Conservation (phyloP, 495 filamentous ascomycete species). For the Lasiosphaeriaceae sp. region DNA sequence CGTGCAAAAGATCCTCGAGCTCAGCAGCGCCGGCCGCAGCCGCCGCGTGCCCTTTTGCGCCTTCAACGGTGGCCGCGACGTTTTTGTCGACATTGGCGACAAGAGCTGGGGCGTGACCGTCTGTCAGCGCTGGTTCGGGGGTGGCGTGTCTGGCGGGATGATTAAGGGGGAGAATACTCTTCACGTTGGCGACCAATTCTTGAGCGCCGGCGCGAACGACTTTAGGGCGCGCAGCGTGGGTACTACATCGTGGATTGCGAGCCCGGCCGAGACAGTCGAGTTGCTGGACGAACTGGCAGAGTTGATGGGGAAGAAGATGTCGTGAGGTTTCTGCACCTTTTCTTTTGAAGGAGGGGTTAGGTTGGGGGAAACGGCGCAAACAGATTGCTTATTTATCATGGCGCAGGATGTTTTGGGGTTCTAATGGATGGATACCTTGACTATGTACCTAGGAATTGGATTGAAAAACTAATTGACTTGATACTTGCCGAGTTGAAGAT, state of each 20-base stretch:
- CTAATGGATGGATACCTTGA: too few species aligned
- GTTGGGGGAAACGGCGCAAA: background rate
- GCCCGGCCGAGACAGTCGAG: slow-evolving; percentile 80
- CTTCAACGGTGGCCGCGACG: slow-evolving; percentile 95
- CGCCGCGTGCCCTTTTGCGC: slow-evolving; percentile 84
- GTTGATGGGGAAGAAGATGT: slow-evolving; percentile 48
- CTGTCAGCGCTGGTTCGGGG: slow-evolving; percentile 88
- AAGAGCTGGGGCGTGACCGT: slow-evolving; percentile 92
- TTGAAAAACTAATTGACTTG: too few species aligned
- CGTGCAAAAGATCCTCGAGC: slow-evolving; percentile 85
- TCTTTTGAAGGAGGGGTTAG: too few species aligned
- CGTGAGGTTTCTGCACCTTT: too few species aligned
- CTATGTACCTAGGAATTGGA: too few species aligned
- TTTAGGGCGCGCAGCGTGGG: slow-evolving; percentile 77
- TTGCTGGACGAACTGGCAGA: slow-evolving; percentile 77
- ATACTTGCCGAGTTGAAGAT: too few species aligned
- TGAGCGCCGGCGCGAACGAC: slow-evolving; percentile 93
- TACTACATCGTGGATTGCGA: slow-evolving; percentile 85
- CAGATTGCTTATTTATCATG: too few species aligned
- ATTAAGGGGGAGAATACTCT: slow-evolving; percentile 57
- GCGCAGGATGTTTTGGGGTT: too few species aligned
- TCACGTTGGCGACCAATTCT: slow-evolving; percentile 93
- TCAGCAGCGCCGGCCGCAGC: slow-evolving; percentile 51
- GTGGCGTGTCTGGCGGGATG: slow-evolving; percentile 43
- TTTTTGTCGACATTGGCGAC: slow-evolving; percentile 98